Evolutionary conservation across 768 basidiomycete species (phyloP), one percentile per base, ranked within the genome.

Genomic region (Chalciporus sphaerocephalus): DNA sequence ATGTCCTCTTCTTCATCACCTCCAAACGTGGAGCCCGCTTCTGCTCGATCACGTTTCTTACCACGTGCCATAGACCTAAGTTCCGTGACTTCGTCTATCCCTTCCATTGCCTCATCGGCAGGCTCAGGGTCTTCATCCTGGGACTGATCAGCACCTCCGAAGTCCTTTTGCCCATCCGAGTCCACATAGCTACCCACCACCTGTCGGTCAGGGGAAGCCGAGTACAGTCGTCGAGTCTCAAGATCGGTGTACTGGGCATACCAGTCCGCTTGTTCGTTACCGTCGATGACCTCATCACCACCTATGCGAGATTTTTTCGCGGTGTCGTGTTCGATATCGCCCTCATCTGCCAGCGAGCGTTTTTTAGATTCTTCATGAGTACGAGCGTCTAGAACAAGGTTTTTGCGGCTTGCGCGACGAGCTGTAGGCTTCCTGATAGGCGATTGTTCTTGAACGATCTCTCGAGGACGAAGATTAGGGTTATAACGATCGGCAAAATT

Each of bases 1-100:
- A 65, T 63, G 25, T 67, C 68, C 1, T 69, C 67, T 13, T 72
- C 69, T 5, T 69, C 66, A 52, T 85, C 85, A 20, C 76, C 80
- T 37, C 79, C 85, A 56, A 87, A 81, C 0, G 77, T 79, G 4
- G 85, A 85, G 6, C 77, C 86, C 44, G 84, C 84, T 58, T 86
- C 85, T 6, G 76, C 74, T 32, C 83, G 81, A 63, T 85, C 85
- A 50, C 87, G 81, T 68, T 91, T 91, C 72, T 77, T 85, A 36
- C 86, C 85, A 48, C 65, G 54, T 23, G 61, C 55, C 46, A 65
- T 56, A 38, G 66, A 63, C 44, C 56, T 61, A 39, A 73, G 61
- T 40, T 72, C 73, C 18, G 62, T 57, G 16, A 71, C 52, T 36
- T 66, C 71, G 17, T 72, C 69, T 20, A 73, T 61, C 18, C 69